Evolutionary conservation across 495 filamentous ascomycete genomes (phyloP).

Genomic region (Penicillium coffeae): DNA sequence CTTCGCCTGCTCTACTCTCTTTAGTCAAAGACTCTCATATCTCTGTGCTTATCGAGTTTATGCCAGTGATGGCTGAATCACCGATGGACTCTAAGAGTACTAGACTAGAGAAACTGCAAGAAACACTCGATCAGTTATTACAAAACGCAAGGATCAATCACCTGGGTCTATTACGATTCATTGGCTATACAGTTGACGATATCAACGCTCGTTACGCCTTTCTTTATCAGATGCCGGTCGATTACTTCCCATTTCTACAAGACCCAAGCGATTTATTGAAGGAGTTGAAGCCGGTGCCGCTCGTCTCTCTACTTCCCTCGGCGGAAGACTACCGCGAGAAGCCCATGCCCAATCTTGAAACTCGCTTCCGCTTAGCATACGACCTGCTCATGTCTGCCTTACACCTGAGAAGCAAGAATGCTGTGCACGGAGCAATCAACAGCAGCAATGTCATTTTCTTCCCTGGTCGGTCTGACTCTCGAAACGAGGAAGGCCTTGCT

Average conservation of each 20-base stretch:
- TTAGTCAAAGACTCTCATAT: conserved; percentile 39
- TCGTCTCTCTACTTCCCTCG: conserved; percentile 48
- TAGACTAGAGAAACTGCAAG: conserved; percentile 38
- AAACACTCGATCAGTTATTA: conserved; percentile 42
- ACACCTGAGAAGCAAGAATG: conserved; percentile 68
- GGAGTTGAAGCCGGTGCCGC: conserved; percentile 39
- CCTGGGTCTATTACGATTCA: conserved; percentile 62
- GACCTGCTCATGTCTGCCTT: conserved; percentile 73
- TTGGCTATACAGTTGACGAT: conserved; percentile 85
- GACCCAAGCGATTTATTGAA: conserved; percentile 43
- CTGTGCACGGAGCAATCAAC: conserved; percentile 77
- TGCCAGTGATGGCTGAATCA: conserved; percentile 39
- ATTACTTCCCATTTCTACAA: conserved; percentile 44
- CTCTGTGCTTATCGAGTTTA: conserved; percentile 44
- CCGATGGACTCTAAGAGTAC: conserved; percentile 25
- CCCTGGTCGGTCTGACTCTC: conserved; percentile 42
- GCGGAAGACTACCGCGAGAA: conserved; percentile 39
- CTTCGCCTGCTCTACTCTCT: conserved; percentile 29
- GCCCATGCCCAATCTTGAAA: conserved; percentile 60
- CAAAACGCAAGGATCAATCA: conserved; percentile 54
- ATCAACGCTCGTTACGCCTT: conserved; percentile 72
- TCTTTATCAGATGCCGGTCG: conserved; percentile 75
- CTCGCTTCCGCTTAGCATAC: conserved; percentile 78
- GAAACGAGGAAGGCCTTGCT: conserved; percentile 38
- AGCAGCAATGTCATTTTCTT: conserved; percentile 79